Evolutionary conservation across 768 basidiomycete genomes (phyloP).

Genomic region (Suillus fuscotomentosus): DNA sequence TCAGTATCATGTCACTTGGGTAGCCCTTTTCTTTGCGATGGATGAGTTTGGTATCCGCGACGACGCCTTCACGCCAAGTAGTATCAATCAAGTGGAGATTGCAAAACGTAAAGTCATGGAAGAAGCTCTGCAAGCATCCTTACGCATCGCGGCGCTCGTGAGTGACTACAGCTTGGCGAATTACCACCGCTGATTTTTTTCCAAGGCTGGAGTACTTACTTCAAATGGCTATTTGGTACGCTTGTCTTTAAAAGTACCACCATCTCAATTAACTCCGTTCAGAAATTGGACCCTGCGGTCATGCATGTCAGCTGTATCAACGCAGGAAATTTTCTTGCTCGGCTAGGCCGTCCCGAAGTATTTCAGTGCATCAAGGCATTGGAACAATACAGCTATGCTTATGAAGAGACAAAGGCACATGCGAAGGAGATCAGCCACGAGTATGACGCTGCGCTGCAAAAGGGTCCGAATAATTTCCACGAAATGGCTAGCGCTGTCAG

Average conservation of each 20-base stretch:
- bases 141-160: conserved; percentile 87
- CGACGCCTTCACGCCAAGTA: conserved; percentile 29
- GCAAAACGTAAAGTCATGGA: conserved; percentile 70
- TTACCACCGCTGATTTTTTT: conserved; percentile 2
- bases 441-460: conserved; percentile 41
- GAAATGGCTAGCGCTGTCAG: conserved; percentile 39
- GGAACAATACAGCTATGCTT: conserved; percentile 85
- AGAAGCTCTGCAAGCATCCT: conserved; percentile 81
- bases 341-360: conserved; percentile 81
- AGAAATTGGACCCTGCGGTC: conserved; percentile 84
- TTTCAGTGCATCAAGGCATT: conserved; percentile 81
- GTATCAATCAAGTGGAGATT: conserved; percentile 61
- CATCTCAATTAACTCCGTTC: conserved; percentile 13
- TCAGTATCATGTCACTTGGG: conserved; percentile 92
- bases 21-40: conserved; percentile 76
- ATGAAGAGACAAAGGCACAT: conserved; percentile 81
- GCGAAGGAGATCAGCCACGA: conserved; percentile 60
- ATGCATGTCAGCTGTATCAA: conserved; percentile 87
- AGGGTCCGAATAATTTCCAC: conserved; percentile 37
- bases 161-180: conserved; percentile 21
- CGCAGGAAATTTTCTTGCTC: conserved; percentile 79
- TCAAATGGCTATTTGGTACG: conserved; percentile 84
- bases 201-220: conserved; percentile 76
- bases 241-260: conserved; percentile 14
- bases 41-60: conserved; percentile 86